Evolutionary conservation across 805 yeast genomes (phyloP).

Genomic region (Teunomyces barrocoloradensis): DNA sequence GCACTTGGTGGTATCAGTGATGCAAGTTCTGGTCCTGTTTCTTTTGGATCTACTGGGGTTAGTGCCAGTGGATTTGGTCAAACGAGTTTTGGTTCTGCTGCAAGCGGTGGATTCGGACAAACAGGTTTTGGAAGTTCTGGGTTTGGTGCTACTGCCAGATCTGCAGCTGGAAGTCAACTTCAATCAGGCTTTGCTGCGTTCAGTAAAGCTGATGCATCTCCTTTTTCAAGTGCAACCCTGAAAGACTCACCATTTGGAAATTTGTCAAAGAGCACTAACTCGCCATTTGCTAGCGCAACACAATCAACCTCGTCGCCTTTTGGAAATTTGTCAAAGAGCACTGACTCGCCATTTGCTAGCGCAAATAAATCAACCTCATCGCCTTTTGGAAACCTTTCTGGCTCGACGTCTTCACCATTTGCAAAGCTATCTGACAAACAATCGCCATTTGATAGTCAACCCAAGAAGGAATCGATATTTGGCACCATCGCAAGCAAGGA

Average conservation of each 20-base stretch:
- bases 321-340: slow-evolving; percentile 5
- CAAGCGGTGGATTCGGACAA: slow-evolving; percentile 11
- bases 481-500: background rate
- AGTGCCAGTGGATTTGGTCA: slow-evolving; percentile 8
- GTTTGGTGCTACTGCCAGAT: slow-evolving; percentile 7
- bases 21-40: background rate
- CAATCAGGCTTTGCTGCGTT: slow-evolving; percentile 1
- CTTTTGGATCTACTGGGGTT: background rate
- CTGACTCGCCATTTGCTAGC: slow-evolving; percentile 8
- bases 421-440: slow-evolving; percentile 2
- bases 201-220: slow-evolving; percentile 4
- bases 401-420: slow-evolving; percentile 8
- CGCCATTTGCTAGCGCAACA: slow-evolving; percentile 6
- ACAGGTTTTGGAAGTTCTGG: slow-evolving; percentile 7
- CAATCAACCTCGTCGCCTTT: slow-evolving; percentile 12
- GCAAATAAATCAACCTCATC: slow-evolving; percentile 4
- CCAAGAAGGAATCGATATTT: slow-evolving; percentile 5
- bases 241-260: slow-evolving; percentile 16
- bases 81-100: slow-evolving; percentile 13
- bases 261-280: background rate
- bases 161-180: background rate
- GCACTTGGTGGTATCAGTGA: background rate
- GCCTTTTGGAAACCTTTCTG: slow-evolving; percentile 10
- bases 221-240: background rate
- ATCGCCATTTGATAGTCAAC: background rate